Conservation (phyloP, 257 asterid genomes). For the Solanum megistacrolobum region DNA sequence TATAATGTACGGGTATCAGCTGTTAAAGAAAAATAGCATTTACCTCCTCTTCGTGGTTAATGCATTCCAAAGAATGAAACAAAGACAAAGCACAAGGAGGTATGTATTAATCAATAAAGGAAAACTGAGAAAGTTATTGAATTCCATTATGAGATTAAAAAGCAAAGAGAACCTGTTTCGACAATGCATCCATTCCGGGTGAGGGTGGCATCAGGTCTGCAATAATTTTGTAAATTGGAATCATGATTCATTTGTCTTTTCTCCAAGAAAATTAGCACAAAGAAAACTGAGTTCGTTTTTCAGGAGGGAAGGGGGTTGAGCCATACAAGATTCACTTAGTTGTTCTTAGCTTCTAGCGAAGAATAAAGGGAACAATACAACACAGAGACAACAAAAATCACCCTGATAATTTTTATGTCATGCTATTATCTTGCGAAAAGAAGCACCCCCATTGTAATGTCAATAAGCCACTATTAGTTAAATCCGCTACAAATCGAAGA, state of each 20-base stretch:
- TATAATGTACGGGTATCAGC: not conserved
- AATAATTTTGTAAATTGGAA: not conserved
- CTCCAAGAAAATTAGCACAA: not conserved
- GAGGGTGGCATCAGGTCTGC: conserved; percentile 4
- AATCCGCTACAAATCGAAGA: not conserved
- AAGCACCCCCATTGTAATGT: not conserved
- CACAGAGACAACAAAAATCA: not conserved
- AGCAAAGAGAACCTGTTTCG: not conserved
- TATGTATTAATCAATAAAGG: not conserved
- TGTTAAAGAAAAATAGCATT: not conserved
- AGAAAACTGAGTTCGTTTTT: not conserved
- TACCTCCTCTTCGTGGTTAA: not conserved
- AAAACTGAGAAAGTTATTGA: not conserved
- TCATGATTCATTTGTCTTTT: not conserved
- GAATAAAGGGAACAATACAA: not conserved
- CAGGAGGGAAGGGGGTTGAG: not conserved
- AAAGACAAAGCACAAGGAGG: not conserved
- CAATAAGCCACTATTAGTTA: not conserved
- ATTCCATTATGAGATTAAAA: not conserved
- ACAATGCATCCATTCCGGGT: not conserved
- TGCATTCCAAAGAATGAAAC: not conserved
- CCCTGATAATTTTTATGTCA: not conserved
- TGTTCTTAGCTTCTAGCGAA: not conserved
- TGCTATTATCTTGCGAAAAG: not conserved
- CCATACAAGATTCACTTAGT: not conserved